These are phyloP conservation scores for Pichia nakasei DNA, from an alignment of 805 yeast species.

Conservation along the genomic window DNA sequence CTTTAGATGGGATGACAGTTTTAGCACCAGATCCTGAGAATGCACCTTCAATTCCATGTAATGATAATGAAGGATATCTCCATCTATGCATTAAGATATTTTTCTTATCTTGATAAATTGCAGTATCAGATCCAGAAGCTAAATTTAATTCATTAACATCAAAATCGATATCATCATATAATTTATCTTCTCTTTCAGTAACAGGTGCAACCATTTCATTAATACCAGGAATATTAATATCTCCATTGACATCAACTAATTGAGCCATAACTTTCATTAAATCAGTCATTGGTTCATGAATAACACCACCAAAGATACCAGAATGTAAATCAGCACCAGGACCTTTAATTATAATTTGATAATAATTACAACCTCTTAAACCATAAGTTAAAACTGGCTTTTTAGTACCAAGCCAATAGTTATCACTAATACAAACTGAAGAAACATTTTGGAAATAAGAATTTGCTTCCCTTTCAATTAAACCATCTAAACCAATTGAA, in stretches of 20 bases:
- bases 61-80: constrained; percentile 94
- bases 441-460: constrained; percentile 81
- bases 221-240: constrained; percentile 80
- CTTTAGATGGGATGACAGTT: constrained; percentile 95
- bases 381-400: constrained; percentile 98
- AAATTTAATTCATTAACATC: constrained; percentile 74
- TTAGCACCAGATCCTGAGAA: constrained; percentile 93
- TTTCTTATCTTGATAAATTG: constrained; percentile 67
- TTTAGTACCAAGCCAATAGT: constrained; percentile 96
- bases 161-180: constrained; percentile 83
- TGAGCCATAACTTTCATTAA: constrained; percentile 66
- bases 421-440: constrained; percentile 92
- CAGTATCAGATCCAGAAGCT: constrained; percentile 83
- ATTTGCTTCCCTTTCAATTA: constrained; percentile 72
- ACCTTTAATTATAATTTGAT: constrained; percentile 72
- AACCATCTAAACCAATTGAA: constrained; percentile 78
- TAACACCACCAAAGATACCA: constrained; percentile 95
- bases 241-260: constrained; percentile 75
- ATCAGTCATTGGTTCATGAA: constrained; percentile 97
- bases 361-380: constrained; percentile 92
- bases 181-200: constrained; percentile 65
- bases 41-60: constrained; percentile 98
- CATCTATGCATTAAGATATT: constrained; percentile 94
- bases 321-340: constrained; percentile 97
- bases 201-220: constrained; percentile 93